Evolutionary conservation across 2,329 filamentous ascomycete genomes (phyloP).

Genomic region (Huntiella moniliformis): DNA sequence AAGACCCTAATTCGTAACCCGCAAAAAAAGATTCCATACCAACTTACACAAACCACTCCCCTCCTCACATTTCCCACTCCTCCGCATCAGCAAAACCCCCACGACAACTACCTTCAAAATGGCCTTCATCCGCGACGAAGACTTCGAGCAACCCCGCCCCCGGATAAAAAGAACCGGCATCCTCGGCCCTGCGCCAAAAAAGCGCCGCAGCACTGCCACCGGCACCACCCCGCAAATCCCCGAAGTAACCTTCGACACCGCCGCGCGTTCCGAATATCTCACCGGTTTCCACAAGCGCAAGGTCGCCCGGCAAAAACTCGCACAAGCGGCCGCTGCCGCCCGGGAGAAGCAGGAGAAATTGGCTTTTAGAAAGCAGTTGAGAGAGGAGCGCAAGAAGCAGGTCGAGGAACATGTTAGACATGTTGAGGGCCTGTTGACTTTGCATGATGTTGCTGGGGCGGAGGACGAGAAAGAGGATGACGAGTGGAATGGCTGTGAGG

Average conservation of each 20-base stretch:
- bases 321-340: constrained; percentile 63
- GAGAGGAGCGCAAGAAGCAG: constrained; percentile 65
- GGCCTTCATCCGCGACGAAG: neutral
- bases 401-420: constrained; percentile 65
- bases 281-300: constrained; percentile 97
- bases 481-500: constrained; percentile 47
- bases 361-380: constrained; percentile 53
- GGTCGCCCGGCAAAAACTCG: constrained; percentile 62
- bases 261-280: constrained; percentile 67
- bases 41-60: neutral
- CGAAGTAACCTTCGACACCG: constrained; percentile 70
- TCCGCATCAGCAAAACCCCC: neutral
- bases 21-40: constrained; percentile 9
- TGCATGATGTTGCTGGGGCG: constrained; percentile 34
- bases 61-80: constrained; percentile 7
- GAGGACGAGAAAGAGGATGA: constrained; percentile 20
- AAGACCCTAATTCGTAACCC: constrained; percentile 5
- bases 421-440: constrained; percentile 50
- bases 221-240: constrained; percentile 36
- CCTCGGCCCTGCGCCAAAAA: constrained; percentile 44
- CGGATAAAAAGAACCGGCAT: constrained; percentile 27
- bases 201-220: constrained; percentile 36
- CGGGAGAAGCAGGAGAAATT: constrained; percentile 62
- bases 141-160: constrained; percentile 37
- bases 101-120: constrained; percentile 9